Percentiles rank a stretch among this genome's conserved stretches.
Evolutionary conservation across 1,284 basidiomycete genomes (phyloP).

Genomic region (Athelia sp.): DNA sequence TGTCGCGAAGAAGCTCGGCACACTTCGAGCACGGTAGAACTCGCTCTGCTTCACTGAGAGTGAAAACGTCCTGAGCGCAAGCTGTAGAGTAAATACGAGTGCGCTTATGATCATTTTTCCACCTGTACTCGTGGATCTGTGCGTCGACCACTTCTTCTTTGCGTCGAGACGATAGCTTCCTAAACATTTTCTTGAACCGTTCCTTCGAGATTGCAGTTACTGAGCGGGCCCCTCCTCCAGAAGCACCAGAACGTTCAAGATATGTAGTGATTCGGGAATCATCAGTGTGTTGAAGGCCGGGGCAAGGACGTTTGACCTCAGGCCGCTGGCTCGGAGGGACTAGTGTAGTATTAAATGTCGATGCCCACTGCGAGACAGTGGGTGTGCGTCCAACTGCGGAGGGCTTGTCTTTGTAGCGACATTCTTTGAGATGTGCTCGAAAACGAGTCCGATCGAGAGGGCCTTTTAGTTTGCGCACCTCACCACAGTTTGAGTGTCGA

Average conservation of each 20-base stretch:
- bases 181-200: neutral
- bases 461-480: neutral
- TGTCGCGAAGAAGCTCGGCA: neutral
- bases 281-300: slow-evolving; percentile 6
- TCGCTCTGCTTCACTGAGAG: neutral
- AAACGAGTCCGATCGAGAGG: neutral
- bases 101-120: slow-evolving; percentile 10
- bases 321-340: too few species aligned
- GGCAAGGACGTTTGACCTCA: too few species aligned
- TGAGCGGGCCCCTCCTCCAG: neutral
- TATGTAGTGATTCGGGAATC: slow-evolving; percentile 4
- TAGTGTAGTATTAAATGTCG: too few species aligned
- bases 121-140: slow-evolving; percentile 6
- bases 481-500: neutral
- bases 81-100: slow-evolving; percentile 2
- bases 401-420: neutral
- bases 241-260: neutral
- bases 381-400: neutral
- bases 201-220: slow-evolving; percentile 2
- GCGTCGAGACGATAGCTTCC: neutral
- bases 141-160: slow-evolving; percentile 1
- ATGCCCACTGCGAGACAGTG: neutral
- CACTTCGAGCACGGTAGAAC: slow-evolving; percentile 2
- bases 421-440: neutral
- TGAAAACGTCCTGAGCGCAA: slow-evolving; percentile 1